These are phyloP conservation scores for Hemisphaericaspora subhashii DNA, from an alignment of 1,139 yeast species.

Conservation along the genomic window DNA sequence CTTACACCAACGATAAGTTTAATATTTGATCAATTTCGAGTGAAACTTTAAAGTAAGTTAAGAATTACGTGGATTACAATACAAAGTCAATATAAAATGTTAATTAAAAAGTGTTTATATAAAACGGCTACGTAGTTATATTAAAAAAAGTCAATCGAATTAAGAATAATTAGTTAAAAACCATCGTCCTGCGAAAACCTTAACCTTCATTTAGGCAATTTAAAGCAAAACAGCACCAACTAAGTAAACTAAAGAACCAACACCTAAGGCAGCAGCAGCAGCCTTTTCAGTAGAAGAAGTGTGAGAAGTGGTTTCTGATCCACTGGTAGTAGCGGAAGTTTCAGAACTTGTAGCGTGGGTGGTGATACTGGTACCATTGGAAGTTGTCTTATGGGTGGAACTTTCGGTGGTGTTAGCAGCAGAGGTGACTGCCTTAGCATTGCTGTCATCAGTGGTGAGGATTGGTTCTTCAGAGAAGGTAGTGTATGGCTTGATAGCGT, in stretches of 20 bases:
- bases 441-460: neutral
- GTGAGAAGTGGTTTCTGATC: constrained; percentile 1
- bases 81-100: neutral
- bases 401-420: neutral
- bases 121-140: neutral
- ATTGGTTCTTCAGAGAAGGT: neutral
- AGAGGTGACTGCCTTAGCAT: neutral
- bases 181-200: constrained; percentile 3
- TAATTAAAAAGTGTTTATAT: neutral
- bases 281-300: constrained; percentile 2
- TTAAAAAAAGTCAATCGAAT: neutral
- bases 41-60: too few relatives aligned
- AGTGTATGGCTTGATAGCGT: constrained; percentile 4
- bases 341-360: too few relatives aligned
- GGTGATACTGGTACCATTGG: neutral
- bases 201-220: neutral
- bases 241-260: constrained; percentile 5
- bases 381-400: neutral
- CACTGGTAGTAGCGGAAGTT: neutral
- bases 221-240: constrained; percentile 6
- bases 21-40: too few relatives aligned
- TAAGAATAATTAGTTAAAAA: neutral
- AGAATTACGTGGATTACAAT: too few relatives aligned
- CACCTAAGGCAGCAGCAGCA: constrained; percentile 6
- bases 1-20: too few relatives aligned